phyloP scores from a whole-genome alignment of 2,329 filamentous ascomycete species.

The Iodosphaeria phyllophila region DNA sequence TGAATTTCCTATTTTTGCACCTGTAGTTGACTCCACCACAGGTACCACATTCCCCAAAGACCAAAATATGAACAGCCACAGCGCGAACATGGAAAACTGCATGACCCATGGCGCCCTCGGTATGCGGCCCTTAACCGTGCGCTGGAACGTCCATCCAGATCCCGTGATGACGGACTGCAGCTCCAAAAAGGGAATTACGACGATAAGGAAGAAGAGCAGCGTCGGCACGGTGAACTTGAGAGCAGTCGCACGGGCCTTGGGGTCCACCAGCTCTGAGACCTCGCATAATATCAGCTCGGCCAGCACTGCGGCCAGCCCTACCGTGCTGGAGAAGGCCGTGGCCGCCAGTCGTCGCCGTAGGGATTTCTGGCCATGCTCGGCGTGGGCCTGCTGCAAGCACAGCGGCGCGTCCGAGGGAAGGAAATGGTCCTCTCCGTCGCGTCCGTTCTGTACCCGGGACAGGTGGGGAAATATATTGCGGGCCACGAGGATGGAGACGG shows the following conservation, averaged over 20 bases:
- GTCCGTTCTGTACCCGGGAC: conserved; percentile 29
- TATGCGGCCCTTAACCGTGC: conserved; percentile 33
- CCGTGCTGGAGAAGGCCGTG: conserved; percentile 54
- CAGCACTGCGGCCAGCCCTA: conserved; percentile 59
- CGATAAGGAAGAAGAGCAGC: conserved; percentile 52
- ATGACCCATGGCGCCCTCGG: conserved; percentile 44
- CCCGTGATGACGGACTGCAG: conserved; percentile 44
- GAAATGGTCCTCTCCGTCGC: conserved; percentile 41
- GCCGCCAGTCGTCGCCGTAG: conserved; percentile 33
- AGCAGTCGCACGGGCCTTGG: conserved; percentile 46
- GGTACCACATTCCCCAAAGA: conserved; percentile 48
- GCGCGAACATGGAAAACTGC: conserved; percentile 39
- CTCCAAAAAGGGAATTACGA: conserved; percentile 63
- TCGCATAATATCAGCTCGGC: conserved; percentile 71
- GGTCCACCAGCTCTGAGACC: conserved; percentile 57
- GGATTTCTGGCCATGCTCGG: conserved; percentile 35
- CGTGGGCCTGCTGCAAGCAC: conserved; percentile 36
- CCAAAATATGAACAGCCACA: conserved; percentile 64
- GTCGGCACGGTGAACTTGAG: conserved; percentile 51
- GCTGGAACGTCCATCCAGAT: conserved; percentile 43
- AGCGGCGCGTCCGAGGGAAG: conserved; percentile 43
- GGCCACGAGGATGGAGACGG: conserved; percentile 42
- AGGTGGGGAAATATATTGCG: conserved; percentile 58
- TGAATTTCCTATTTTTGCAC: no score
- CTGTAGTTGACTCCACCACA: conserved; percentile 19